These are phyloP conservation scores for Fonsecaea pedrosoi DNA, from an alignment of 2,329 filamentous ascomycete genomes.

Conservation along the genomic window DNA sequence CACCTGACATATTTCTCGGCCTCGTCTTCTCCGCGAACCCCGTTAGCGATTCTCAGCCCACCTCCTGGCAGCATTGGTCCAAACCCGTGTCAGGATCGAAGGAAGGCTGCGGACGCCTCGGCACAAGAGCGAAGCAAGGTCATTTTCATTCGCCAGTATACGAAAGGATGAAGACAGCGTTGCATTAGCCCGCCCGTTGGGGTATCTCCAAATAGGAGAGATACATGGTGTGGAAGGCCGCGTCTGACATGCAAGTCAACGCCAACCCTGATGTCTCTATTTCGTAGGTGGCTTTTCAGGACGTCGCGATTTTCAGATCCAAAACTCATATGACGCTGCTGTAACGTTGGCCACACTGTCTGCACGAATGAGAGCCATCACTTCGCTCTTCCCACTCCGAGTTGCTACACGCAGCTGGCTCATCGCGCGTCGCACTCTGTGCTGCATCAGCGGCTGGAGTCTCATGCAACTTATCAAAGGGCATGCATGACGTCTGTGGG, in stretches of 20 bases:
- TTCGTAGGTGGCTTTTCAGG: slow-evolving; percentile 23
- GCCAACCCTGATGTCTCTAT: slow-evolving; percentile 1
- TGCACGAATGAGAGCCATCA: not conserved
- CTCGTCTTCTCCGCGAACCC: not conserved
- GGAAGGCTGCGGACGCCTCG: not conserved
- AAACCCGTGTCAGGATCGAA: not conserved
- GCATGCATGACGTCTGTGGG: not conserved
- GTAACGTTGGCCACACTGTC: not conserved
- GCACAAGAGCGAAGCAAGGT: not conserved
- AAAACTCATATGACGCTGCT: not conserved
- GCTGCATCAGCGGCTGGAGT: not conserved
- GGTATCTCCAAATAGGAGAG: not conserved
- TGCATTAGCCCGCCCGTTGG: slow-evolving; percentile 2
- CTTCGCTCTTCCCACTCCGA: not conserved
- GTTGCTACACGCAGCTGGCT: not conserved
- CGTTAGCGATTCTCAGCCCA: not conserved
- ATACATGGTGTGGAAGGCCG: not conserved
- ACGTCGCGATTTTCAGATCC: not conserved
- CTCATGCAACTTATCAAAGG: not conserved
- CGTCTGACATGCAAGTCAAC: not conserved
- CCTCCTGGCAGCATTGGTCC: not conserved
- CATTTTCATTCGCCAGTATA: not conserved
- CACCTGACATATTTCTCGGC: slow-evolving; percentile 6
- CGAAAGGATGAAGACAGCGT: not conserved
- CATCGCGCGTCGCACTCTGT: not conserved